Conservation (phyloP, 257 asterid genomes). For the Solanum corneliomulleri region DNA sequence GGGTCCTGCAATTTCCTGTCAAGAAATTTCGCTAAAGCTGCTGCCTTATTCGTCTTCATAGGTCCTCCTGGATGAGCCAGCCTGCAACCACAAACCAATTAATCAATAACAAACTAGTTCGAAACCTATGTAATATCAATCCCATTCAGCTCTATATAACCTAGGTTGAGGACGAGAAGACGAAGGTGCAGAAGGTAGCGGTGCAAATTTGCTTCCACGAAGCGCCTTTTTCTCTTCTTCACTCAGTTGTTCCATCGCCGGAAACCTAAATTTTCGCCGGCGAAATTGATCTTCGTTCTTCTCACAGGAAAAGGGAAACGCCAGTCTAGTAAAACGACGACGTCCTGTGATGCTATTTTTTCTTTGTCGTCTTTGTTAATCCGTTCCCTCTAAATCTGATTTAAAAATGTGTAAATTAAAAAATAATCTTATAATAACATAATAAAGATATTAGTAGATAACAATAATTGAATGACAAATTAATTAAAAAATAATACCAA, state of each 20-base stretch:
- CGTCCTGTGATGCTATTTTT: not conserved
- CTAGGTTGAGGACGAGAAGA: conserved; percentile 36
- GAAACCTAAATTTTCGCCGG: not conserved
- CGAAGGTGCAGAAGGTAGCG: conserved; percentile 62
- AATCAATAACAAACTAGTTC: not conserved
- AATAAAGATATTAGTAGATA: not conserved
- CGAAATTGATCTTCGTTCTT: not conserved
- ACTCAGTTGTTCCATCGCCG: conserved; percentile 53
- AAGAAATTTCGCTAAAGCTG: conserved; percentile 86
- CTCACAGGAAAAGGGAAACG: not conserved
- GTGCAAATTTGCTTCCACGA: conserved; percentile 94
- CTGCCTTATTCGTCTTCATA: conserved; percentile 91
- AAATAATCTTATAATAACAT: not conserved
- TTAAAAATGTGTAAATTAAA: not conserved
- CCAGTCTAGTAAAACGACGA: not conserved
- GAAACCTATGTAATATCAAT: not conserved
- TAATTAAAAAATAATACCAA: not conserved
- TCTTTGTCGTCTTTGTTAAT: no score
- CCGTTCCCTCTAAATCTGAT: not conserved
- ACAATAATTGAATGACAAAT: not conserved
- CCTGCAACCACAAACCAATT: conserved; percentile 22
- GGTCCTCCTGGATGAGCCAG: conserved; percentile 94
- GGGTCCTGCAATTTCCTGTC: conserved; percentile 85
- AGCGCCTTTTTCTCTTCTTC: conserved; percentile 87
- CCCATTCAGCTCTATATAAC: conserved; percentile 2